phyloP scores from a whole-genome alignment of 163 green algal species.

The Scenedesmus sp. region DNA sequence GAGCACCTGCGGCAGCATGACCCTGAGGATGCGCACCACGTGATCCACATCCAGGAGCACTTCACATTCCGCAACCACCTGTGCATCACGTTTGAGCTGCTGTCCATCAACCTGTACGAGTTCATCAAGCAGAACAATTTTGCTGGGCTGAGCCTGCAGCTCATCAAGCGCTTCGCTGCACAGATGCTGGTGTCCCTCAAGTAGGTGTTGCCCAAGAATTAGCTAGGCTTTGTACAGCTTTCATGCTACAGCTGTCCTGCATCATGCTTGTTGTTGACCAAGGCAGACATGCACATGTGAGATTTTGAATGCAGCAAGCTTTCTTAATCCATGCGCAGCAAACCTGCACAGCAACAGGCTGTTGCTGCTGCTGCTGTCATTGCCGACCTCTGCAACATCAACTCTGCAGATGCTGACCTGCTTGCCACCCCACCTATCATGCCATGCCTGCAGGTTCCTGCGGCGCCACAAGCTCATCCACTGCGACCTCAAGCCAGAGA shows the following conservation, averaged over 20 bases:
- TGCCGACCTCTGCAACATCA: neutral
- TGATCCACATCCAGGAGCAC: conserved; percentile 83
- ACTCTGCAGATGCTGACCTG: neutral
- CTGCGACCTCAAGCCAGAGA: conserved; percentile 96
- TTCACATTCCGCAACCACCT: conserved; percentile 91
- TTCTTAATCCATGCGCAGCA: neutral
- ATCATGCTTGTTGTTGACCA: neutral
- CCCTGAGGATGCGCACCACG: conserved; percentile 70
- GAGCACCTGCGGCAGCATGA: conserved; percentile 73
- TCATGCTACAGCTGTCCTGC: neutral
- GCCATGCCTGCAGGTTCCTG: conserved; percentile 60
- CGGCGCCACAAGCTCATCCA: conserved; percentile 81
- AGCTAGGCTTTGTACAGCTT: neutral
- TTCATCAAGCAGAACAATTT: conserved; percentile 90
- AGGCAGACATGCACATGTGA: neutral
- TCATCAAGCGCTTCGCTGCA: conserved; percentile 83
- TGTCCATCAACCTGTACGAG: conserved; percentile 94
- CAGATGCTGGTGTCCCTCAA: conserved; percentile 81
- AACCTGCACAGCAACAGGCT: neutral
- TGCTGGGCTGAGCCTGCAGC: conserved; percentile 70
- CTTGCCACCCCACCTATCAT: neutral
- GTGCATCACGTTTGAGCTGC: conserved; percentile 95
- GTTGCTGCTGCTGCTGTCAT: neutral
- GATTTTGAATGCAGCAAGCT: neutral
- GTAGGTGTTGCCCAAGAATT: conserved; percentile 31